Evolutionary conservation across 2,329 filamentous ascomycete species (phyloP), one percentile per base, ranked within the genome.

Genomic region (Tolypocladium amazonense): DNA sequence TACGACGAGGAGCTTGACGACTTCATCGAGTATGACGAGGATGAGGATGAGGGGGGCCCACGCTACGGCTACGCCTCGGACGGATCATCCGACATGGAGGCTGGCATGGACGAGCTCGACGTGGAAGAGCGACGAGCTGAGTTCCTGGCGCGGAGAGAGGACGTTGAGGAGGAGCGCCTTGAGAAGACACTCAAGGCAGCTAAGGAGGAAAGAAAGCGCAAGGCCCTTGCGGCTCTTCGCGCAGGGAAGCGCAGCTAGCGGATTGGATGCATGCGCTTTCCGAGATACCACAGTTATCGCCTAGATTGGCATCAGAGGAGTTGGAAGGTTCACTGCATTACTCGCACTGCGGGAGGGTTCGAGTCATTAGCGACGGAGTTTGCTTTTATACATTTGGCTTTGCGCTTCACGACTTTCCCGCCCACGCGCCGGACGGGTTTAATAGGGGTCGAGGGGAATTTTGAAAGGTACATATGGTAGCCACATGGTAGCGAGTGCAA

Each of bases 71-170:
- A 89, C 63, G 81, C 77, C 3, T 86, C 84, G 0, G 88, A 88
- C 59, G 84, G 71, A 7, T 88, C 86, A 6, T 90, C 87, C 7
- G 89, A 90, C 66, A 92, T 92, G 87, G 88, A 92, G 71, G 89
- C 88, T 2, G 88, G 88, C 39, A 71, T 88, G 43, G 87, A 86
- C 62, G 88, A 92, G 65, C 83, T 92, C 58, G 88, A 91, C 62
- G 76, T 81, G 41, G 89, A 93, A 70, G 89, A 93, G 70, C 76
- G 78, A 55, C 69, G 76, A 56, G 87, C 88, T 2, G 81, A 87
- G 61, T 73, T 76, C 37, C 77, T 81, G 59, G 89, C 88, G 30
- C 82, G 82, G 53, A 79, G 80, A 55, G 89, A 92, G 69, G 89
- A 92, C 66, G 77, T 81, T 23, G 77, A 83, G 65, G 85, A 88